Percentiles rank a stretch among this genome's conserved stretches.
phyloP scores from a whole-genome alignment of 169 alveolate species.

The Eimeria maxima region DNA sequence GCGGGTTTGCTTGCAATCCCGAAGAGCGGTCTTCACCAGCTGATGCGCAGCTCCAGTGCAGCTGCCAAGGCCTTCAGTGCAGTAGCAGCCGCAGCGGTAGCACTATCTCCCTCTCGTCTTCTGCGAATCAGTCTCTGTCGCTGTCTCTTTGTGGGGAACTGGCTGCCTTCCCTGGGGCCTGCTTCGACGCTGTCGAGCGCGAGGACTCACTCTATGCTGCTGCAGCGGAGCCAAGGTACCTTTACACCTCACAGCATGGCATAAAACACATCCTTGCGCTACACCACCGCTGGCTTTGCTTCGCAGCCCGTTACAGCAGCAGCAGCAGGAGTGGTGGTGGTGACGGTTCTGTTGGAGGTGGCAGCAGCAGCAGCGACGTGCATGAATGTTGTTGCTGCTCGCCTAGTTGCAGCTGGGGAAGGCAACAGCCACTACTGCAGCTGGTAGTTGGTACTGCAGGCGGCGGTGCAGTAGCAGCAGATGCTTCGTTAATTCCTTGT shows the following conservation, averaged over 20 bases:
- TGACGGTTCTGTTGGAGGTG: too few relatives aligned
- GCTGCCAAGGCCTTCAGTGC: neutral
- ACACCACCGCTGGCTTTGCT: conserved; percentile 42
- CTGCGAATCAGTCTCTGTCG: neutral
- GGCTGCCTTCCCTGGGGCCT: conserved; percentile 22
- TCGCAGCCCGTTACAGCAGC: neutral
- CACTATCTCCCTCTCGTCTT: neutral
- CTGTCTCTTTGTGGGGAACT: conserved; percentile 47
- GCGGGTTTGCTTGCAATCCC: neutral
- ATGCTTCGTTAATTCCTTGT: neutral
- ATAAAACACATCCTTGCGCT: neutral
- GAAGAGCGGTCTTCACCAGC: too few relatives aligned
- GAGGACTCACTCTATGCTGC: conserved; percentile 13
- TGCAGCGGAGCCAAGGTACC: neutral
- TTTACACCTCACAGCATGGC: conserved; percentile 50
- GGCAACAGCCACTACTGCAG: neutral
- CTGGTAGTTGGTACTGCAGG: conserved; percentile 38
- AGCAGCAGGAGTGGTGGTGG: too few relatives aligned
- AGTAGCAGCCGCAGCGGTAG: neutral
- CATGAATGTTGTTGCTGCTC: conserved; percentile 8
- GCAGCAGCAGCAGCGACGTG: neutral
- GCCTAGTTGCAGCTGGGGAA: neutral
- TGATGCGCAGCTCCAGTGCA: neutral
- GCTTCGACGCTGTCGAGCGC: conserved; percentile 24
- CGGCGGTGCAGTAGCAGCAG: neutral